A percentile compares a stretch with the other conserved stretches of the same genome.
Conservation (phyloP, 352 stramenopile species). For the Hyaloperonospora brassicae region DNA sequence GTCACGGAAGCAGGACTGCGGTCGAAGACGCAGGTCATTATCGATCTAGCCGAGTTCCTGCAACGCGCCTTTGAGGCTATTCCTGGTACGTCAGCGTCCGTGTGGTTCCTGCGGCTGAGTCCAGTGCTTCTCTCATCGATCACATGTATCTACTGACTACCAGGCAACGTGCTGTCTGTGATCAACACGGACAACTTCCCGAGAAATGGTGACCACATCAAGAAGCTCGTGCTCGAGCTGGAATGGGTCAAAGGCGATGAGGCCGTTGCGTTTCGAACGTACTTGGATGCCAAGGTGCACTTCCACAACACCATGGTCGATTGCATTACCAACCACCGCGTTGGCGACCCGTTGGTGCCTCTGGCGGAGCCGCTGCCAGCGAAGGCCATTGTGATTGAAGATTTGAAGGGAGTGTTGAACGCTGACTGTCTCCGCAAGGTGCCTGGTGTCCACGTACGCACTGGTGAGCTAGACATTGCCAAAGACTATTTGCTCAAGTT, state of each 20-base stretch:
- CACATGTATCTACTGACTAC: no score
- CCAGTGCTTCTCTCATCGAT: no score
- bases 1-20: slow-evolving; percentile 54
- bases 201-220: slow-evolving; percentile 57
- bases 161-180: slow-evolving; percentile 56
- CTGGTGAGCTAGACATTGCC: slow-evolving; percentile 44
- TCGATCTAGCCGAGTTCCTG: slow-evolving; percentile 49
- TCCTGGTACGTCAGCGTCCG: no score
- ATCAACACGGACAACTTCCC: slow-evolving; percentile 83
- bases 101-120: no score
- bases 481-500: slow-evolving; percentile 89
- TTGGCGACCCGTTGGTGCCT: slow-evolving; percentile 42
- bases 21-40: neutral
- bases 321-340: slow-evolving; percentile 50
- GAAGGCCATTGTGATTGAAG: slow-evolving; percentile 69
- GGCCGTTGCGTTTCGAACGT: slow-evolving; percentile 25
- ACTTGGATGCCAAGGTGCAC: slow-evolving; percentile 39
- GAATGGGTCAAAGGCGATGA: slow-evolving; percentile 20
- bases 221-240: slow-evolving; percentile 29
- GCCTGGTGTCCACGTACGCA: slow-evolving; percentile 47
- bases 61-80: slow-evolving; percentile 26
- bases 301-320: slow-evolving; percentile 87
- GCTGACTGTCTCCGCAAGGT: slow-evolving; percentile 14
- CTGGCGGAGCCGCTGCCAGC: slow-evolving; percentile 48
- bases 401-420: slow-evolving; percentile 41